These are phyloP conservation scores for Strigomonas culicis DNA, from an alignment of 208 protist species.

Conservation along the genomic window DNA sequence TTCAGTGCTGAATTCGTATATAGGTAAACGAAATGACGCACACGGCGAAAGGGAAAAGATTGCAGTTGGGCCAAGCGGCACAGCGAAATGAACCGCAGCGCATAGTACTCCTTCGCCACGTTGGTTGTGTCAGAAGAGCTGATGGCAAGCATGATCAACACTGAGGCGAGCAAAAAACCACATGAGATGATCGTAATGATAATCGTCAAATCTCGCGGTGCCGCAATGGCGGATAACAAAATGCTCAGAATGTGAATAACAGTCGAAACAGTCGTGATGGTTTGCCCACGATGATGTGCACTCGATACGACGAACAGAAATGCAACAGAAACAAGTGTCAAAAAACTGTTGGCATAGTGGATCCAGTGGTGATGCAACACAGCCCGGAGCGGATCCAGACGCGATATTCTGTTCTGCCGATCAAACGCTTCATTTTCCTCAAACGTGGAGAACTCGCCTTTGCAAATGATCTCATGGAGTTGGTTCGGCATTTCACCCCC, in stretches of 20 bases:
- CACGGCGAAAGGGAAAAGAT: constrained; percentile 34
- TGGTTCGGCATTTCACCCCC: constrained; percentile 9
- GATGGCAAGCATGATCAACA: constrained; percentile 26
- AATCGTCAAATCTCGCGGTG: constrained; percentile 52
- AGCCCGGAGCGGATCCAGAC: neutral
- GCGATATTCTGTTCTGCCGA: neutral
- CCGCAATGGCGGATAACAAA: constrained; percentile 27
- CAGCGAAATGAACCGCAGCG: constrained; percentile 59
- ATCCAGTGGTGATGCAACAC: constrained; percentile 10
- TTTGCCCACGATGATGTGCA: constrained; percentile 16
- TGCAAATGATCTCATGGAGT: constrained; percentile 55
- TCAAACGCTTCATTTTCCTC: constrained; percentile 32
- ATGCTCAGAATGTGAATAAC: constrained; percentile 55
- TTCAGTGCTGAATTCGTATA: constrained; percentile 39
- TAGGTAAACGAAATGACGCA: constrained; percentile 36
- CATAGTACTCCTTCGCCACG: constrained; percentile 27
- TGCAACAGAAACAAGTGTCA: constrained; percentile 54
- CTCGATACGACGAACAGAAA: constrained; percentile 57
- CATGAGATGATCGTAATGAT: constrained; percentile 38
- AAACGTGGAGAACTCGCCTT: constrained; percentile 53
- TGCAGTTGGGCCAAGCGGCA: constrained; percentile 59
- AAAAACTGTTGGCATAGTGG: constrained; percentile 35
- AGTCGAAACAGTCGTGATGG: constrained; percentile 23
- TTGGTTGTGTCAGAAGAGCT: neutral
- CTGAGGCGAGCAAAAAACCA: constrained; percentile 23